Base-by-base conservation (phyloP, 2,329 filamentous ascomycete genomes). In the Hypocreales sp. region DNA sequence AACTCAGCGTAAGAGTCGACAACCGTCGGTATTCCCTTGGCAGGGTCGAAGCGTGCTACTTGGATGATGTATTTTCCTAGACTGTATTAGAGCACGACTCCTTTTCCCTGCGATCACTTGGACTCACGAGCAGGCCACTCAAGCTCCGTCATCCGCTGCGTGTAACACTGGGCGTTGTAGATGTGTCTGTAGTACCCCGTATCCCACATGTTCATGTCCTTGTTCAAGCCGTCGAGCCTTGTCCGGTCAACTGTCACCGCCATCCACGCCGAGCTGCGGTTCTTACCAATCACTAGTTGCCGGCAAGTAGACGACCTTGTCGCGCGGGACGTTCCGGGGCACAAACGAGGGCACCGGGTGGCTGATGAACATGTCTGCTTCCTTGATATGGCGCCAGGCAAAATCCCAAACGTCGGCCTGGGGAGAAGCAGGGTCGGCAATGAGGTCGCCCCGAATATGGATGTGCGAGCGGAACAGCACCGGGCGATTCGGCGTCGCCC, bases 401-500 rank as follows among this genome's bases (percentile, higher is more conserved):
- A n/a, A n/a, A n/a, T n/a, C n/a, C n/a, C n/a, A n/a, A n/a, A n/a
- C n/a, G n/a, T n/a, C n/a, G n/a, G n/a, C n/a, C n/a, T n/a, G n/a
- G n/a, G n/a, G n/a, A n/a, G n/a, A n/a, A n/a, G n/a, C 7, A 90
- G 55, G 55, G 73, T 64, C 55, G 26, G 67, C 65, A 6, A 77
- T 66, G 9, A 87, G 61, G 42, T 90, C 81, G 34, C 72, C 73
- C 30, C 80, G 71, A 31, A 90, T 74, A 49, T 90, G 79, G 31
- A 90, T 90, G 47, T 90, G 81, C 25, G 77, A 83, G 32, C 81
- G 70, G 53, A 80, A 90, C 22, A 87, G 67, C 14, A 90, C 69
- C 1, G 81, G 81, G 9, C 80, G 68, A n/a, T 75, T 49, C 1
- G 79, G 78, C 2, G 79, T 79, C 6, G 64, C 33, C 31, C 67